Evolutionary conservation across 2,329 filamentous ascomycete genomes (phyloP), one percentile per base, ranked within the genome.

Genomic region (Chrysoporthe cubensis): DNA sequence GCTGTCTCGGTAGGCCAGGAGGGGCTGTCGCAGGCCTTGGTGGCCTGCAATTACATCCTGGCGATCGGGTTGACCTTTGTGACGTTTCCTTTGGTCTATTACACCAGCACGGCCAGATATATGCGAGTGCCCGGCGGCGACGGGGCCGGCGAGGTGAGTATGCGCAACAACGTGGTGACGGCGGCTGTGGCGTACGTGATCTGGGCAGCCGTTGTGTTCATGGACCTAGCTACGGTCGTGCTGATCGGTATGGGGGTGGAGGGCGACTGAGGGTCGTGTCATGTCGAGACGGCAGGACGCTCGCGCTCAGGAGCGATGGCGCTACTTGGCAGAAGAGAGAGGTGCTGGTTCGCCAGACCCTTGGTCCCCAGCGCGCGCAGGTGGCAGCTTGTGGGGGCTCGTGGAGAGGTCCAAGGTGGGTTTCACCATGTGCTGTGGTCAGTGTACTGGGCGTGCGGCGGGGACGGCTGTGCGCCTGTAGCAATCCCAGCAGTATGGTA

Each of bases 61-160:
- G 73, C 74, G 18, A 71, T 74, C 14, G 74, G 71, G 37, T 67
- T 77, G 42, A 73, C 75, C 37, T 76, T 76, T 65, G 71, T 76
- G 26, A 76, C 73, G 48, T 72, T 72, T 6, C 75, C 75, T 34
- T 65, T 76, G 46, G 71, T 77, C 18, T 77, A 72, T 59, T 76
- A 75, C 64, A 76, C 75, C 11, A 72, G 73, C 50, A 62, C 66
- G 50, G 68, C 72, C 50, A 71, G 70, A 65, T 76, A 72, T 62
- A 77, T 77, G 75, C 71, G 63, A 32, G 73, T 75, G 57, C 69
- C 67, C 1, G 62, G 70, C 64, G 66, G 71, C 34, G 66, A 70
- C 16, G 68, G 62, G 9, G 69, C 65, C 8, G 65, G 59, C 7
- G 62, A 54, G 48, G 69, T 72, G 7, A 71, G 69, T 50, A 62